Conservation (phyloP, 768 basidiomycete genomes). For the Lentinula edodes region DNA sequence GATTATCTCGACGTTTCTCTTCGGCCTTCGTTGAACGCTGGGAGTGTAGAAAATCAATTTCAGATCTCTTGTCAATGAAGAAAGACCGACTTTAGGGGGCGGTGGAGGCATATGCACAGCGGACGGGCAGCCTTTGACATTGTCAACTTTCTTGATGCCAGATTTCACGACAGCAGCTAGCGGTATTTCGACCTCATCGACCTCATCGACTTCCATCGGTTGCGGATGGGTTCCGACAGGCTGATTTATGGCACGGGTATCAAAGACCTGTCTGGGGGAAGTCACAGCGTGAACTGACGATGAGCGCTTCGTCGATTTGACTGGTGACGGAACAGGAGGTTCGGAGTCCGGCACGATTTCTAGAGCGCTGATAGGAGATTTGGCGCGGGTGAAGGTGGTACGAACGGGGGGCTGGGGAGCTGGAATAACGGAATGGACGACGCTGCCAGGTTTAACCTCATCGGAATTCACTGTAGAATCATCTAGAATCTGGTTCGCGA, state of each 20-base stretch:
- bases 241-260: not conserved
- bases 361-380: not conserved
- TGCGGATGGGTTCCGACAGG: not conserved
- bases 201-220: not conserved
- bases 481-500: not conserved
- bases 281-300: not conserved
- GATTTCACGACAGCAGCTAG: not conserved
- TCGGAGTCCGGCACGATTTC: constrained; percentile 7
- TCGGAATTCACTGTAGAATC: not conserved
- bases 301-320: not conserved
- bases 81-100: not conserved
- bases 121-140: not conserved
- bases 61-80: not conserved
- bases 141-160: not conserved
- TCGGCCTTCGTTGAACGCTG: not conserved
- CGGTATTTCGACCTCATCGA: constrained; percentile 2
- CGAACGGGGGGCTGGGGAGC: not conserved
- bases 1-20: not conserved
- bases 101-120: not conserved
- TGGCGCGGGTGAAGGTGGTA: not conserved
- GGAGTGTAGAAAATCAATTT: not conserved
- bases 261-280: not conserved
- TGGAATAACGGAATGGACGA: not conserved
- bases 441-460: not conserved
- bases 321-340: constrained; percentile 1